phyloP scores from a whole-genome alignment of 176 grass and related monocot genomes.

The Saccharum spontaneum region DNA sequence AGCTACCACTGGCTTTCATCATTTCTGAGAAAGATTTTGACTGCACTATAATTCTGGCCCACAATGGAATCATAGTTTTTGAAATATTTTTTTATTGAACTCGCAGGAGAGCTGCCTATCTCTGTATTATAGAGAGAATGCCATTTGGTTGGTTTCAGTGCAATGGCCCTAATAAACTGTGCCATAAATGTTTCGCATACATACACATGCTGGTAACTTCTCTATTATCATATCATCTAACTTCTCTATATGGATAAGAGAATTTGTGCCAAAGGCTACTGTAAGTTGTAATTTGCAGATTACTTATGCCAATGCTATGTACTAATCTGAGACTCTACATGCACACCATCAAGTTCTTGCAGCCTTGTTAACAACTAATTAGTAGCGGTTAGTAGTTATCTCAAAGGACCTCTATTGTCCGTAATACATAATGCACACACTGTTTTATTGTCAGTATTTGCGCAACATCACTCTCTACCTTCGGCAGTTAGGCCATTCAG shows the following conservation, averaged over 20 bases:
- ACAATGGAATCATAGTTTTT: not conserved
- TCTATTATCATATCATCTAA: not conserved
- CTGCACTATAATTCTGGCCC: not conserved
- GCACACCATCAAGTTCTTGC: not conserved
- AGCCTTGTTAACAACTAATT: not conserved
- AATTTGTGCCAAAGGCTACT: not conserved
- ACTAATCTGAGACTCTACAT: not conserved
- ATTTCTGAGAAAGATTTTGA: not conserved
- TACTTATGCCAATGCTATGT: not conserved
- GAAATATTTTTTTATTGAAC: not conserved
- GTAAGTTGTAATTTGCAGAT: not conserved
- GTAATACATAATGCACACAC: not conserved
- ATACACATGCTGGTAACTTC: too few relatives aligned
- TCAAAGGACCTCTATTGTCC: not conserved
- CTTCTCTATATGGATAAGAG: not conserved
- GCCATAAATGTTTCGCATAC: too few relatives aligned
- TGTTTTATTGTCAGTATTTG: not conserved
- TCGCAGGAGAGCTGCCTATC: not conserved
- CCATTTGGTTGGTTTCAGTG: too few relatives aligned
- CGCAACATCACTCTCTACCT: not conserved
- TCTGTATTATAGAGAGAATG: not conserved
- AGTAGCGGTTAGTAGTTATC: not conserved
- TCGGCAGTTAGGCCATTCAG: not conserved
- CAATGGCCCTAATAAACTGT: too few relatives aligned
- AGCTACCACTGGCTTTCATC: not conserved